phyloP scores from a whole-genome alignment of 108 stramenopile genomes.

The Nannochloropsis oceanica region DNA sequence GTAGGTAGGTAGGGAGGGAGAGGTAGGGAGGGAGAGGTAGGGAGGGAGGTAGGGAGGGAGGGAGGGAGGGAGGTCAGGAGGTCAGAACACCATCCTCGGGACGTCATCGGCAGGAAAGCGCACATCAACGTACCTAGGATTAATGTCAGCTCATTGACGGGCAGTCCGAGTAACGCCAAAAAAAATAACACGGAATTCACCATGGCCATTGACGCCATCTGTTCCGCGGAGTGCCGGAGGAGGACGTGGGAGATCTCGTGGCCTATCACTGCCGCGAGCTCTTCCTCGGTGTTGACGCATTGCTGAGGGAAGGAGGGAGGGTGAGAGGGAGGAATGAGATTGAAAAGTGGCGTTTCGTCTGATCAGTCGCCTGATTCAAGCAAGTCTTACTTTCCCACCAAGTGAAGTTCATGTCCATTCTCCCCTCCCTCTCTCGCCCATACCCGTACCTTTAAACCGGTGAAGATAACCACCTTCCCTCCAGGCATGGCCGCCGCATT shows the following conservation, averaged over 20 bases:
- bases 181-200: not conserved
- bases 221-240: not conserved
- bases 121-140: not conserved
- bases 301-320: not conserved
- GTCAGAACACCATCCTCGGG: no score
- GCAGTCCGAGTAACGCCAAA: not conserved
- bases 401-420: not conserved
- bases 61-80: no score
- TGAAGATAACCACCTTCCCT: not conserved
- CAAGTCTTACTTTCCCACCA: no score
- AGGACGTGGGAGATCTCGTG: not conserved
- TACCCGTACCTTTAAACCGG: not conserved
- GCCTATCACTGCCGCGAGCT: not conserved
- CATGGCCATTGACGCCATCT: not conserved
- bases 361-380: no score
- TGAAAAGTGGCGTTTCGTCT: not conserved
- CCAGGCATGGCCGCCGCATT: not conserved
- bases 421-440: not conserved
- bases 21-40: not conserved
- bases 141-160: not conserved
- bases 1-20: not conserved
- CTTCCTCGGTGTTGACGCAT: not conserved
- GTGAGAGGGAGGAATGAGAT: not conserved
- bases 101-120: no score
- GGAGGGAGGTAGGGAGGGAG: not conserved